Evolutionary conservation across 768 basidiomycete species (phyloP).

Genomic region (Mycena leptocephala): DNA sequence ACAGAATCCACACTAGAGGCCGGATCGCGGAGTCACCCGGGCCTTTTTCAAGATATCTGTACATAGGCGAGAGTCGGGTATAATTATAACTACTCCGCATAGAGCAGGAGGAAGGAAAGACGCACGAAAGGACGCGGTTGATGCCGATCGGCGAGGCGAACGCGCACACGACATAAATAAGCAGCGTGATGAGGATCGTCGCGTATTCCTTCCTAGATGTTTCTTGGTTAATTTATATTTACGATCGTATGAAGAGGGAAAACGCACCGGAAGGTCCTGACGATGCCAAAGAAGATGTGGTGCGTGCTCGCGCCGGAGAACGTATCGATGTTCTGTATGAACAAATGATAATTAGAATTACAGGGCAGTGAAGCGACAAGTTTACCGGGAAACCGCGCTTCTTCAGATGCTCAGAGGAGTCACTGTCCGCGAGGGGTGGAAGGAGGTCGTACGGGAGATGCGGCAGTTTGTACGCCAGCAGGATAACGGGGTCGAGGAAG

Average conservation of each 20-base stretch:
- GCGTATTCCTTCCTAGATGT: slow-evolving; percentile 21
- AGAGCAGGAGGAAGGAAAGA: background rate
- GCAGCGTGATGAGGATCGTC: slow-evolving; percentile 20
- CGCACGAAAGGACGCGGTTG: slow-evolving; percentile 32
- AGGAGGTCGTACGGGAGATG: slow-evolving; percentile 69
- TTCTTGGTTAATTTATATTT: no score
- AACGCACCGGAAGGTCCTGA: slow-evolving; percentile 32
- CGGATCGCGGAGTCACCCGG: slow-evolving; percentile 62
- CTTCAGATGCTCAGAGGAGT: slow-evolving; percentile 28
- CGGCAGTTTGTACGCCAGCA: slow-evolving; percentile 56
- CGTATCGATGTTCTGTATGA: slow-evolving; percentile 33
- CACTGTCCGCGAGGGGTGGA: slow-evolving; percentile 71
- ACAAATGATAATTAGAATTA: background rate
- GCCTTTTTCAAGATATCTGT: slow-evolving; percentile 59
- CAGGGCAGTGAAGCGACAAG: no score
- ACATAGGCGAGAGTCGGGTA: background rate
- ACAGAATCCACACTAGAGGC: slow-evolving; percentile 69
- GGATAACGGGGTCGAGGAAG: slow-evolving; percentile 70
- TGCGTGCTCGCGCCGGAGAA: slow-evolving; percentile 25
- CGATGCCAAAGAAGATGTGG: slow-evolving; percentile 36
- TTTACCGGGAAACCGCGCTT: slow-evolving; percentile 31
- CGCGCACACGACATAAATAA: slow-evolving; percentile 27
- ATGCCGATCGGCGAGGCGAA: slow-evolving; percentile 36
- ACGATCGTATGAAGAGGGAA: background rate
- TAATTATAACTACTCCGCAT: slow-evolving; percentile 12